These are phyloP conservation scores for Begonia masoniana DNA, from an alignment of 306 rosid species.

Conservation along the genomic window DNA sequence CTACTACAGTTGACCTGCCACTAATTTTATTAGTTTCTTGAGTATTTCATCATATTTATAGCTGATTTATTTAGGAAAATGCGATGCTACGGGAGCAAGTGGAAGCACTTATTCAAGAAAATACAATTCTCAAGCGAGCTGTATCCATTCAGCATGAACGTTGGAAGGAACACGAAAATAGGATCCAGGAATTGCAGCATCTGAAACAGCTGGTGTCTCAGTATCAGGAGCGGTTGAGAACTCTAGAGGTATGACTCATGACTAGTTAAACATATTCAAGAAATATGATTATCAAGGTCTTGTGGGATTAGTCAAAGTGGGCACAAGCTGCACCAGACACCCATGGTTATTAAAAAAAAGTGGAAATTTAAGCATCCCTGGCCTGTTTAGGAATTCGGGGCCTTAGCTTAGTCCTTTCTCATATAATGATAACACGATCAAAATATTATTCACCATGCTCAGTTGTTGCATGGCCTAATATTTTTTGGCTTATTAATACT, in stretches of 20 bases:
- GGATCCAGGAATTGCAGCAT: slow-evolving; percentile 52
- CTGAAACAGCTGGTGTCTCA: slow-evolving; percentile 61
- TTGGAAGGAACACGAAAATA: slow-evolving; percentile 52
- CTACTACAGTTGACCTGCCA: background rate
- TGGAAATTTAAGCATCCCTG: too few relatives aligned
- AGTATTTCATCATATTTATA: background rate
- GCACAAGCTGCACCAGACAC: too few relatives aligned
- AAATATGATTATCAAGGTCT: too few relatives aligned
- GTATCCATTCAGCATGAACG: slow-evolving; percentile 68
- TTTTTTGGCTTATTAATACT: background rate
- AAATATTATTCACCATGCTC: too few relatives aligned
- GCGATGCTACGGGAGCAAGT: slow-evolving; percentile 59
- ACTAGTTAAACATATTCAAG: too few relatives aligned
- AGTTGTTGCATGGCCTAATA: background rate
- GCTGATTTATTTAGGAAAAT: slow-evolving; percentile 38
- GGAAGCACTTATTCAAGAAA: slow-evolving; percentile 67
- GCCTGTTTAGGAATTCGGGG: too few relatives aligned
- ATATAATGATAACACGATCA: too few relatives aligned
- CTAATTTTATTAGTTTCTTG: background rate
- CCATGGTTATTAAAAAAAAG: too few relatives aligned
- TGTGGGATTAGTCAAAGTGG: too few relatives aligned
- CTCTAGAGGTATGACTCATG: slow-evolving; percentile 44
- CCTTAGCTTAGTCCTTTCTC: too few relatives aligned
- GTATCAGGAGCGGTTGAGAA: slow-evolving; percentile 71
- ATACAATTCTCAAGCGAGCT: slow-evolving; percentile 56